These are phyloP conservation scores for Aureobasidium vineae DNA, from an alignment of 2,329 filamentous ascomycete species.

Conservation along the genomic window DNA sequence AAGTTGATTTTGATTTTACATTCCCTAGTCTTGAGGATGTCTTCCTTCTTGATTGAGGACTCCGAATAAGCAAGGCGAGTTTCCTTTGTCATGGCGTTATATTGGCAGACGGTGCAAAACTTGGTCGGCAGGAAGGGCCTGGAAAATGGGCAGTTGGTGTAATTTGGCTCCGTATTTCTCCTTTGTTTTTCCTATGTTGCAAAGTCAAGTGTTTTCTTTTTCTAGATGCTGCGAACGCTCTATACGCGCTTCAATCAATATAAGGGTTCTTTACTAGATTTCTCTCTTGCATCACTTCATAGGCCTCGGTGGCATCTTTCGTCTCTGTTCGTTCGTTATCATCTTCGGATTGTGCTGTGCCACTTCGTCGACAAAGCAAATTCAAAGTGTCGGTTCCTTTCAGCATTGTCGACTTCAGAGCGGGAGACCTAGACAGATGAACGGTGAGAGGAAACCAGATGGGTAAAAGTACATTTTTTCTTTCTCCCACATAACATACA, in stretches of 20 bases:
- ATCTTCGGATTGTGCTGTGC: too few species aligned
- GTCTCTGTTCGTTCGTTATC: too few species aligned
- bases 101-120: background rate
- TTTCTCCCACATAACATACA: slow-evolving; percentile 21
- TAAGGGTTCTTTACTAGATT: too few species aligned
- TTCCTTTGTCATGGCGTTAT: background rate
- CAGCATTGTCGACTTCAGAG: too few species aligned
- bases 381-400: too few species aligned
- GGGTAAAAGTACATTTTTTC: slow-evolving; percentile 21
- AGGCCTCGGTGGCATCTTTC: too few species aligned
- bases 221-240: background rate
- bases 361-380: too few species aligned
- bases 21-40: slow-evolving; percentile 17
- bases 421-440: too few species aligned
- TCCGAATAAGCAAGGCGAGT: background rate
- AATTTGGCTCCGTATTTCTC: background rate
- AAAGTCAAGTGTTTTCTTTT: background rate
- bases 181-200: background rate
- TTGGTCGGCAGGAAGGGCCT: background rate
- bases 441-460: background rate
- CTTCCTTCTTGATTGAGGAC: background rate
- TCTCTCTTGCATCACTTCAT: too few species aligned
- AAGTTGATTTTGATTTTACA: slow-evolving; percentile 6
- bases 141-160: background rate
- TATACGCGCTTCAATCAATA: background rate